Evolutionary conservation across 1,139 yeast genomes (phyloP).

Genomic region (Candida neerlandica): DNA sequence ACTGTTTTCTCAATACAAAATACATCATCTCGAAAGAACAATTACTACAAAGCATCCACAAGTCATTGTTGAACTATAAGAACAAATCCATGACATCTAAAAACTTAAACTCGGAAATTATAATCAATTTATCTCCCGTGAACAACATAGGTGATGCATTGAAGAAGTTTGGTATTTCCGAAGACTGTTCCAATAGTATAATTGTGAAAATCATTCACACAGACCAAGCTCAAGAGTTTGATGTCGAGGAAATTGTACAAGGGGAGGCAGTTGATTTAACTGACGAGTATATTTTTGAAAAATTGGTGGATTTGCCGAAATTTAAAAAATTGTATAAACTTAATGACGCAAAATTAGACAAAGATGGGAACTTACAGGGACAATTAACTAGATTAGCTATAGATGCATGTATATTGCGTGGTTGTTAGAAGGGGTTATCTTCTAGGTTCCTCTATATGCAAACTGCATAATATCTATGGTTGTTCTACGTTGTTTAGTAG

Average conservation of each 20-base stretch:
- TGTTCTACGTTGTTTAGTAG: constrained; percentile 1
- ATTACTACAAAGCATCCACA: constrained; percentile 35
- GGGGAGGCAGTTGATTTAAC: constrained; percentile 18
- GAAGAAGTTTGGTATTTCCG: constrained; percentile 44
- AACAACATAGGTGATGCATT: constrained; percentile 49
- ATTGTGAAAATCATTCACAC: constrained; percentile 32
- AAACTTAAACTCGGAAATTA: constrained; percentile 45
- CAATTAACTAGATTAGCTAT: constrained; percentile 39
- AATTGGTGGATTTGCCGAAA: constrained; percentile 29
- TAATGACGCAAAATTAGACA: constrained; percentile 29
- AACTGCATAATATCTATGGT: constrained; percentile 16
- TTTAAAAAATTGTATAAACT: constrained; percentile 44
- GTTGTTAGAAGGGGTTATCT: constrained; percentile 21
- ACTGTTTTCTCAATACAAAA: constrained; percentile 41
- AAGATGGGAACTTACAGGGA: constrained; percentile 22
- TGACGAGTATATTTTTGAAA: constrained; percentile 27
- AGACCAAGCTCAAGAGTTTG: constrained; percentile 7
- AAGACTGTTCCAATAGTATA: constrained; percentile 28
- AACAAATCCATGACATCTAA: constrained; percentile 38
- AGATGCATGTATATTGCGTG: constrained; percentile 43
- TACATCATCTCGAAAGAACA: constrained; percentile 43
- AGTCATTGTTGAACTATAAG: constrained; percentile 32
- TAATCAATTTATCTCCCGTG: constrained; percentile 44
- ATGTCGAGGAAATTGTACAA: constrained; percentile 15
- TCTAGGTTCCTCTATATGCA: constrained; percentile 13